Conservation (phyloP, 73 alveolate species). For the Paramecium pentaurelia region DNA sequence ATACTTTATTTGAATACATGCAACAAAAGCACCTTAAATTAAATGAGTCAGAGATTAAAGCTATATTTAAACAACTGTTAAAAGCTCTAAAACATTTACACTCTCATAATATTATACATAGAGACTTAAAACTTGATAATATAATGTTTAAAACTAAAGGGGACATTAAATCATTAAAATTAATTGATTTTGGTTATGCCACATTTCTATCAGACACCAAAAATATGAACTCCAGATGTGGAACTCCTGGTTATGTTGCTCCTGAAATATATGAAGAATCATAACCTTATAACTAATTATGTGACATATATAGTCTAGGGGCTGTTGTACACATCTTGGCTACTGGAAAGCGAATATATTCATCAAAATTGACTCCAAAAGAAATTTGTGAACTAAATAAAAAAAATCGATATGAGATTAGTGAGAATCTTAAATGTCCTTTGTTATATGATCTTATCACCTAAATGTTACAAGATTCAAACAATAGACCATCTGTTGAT, state of each 20-base stretch:
- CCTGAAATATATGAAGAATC: constrained; percentile 69
- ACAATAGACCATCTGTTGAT: background rate
- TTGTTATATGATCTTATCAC: background rate
- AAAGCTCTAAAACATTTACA: constrained; percentile 35
- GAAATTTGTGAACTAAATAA: background rate
- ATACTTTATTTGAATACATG: background rate
- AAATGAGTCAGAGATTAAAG: background rate
- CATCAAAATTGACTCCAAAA: background rate
- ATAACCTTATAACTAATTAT: constrained; percentile 60
- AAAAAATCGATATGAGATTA: background rate
- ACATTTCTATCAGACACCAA: background rate
- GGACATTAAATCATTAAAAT: constrained; percentile 14
- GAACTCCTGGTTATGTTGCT: constrained; percentile 82
- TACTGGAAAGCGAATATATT: background rate
- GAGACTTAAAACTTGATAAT: constrained; percentile 62
- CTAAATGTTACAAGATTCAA: background rate
- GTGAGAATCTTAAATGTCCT: background rate
- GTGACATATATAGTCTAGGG: constrained; percentile 73
- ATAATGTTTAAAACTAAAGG: constrained; percentile 6
- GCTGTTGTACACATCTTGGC: constrained; percentile 33
- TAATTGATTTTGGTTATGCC: constrained; percentile 73
- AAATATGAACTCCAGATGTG: constrained; percentile 53
- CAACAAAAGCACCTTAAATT: background rate
- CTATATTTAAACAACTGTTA: background rate
- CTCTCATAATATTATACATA: background rate